Percentiles rank a stretch among this genome's conserved stretches.
phyloP scores from a whole-genome alignment of 2,329 filamentous ascomycete genomes.

The Colletotrichum sp. region DNA sequence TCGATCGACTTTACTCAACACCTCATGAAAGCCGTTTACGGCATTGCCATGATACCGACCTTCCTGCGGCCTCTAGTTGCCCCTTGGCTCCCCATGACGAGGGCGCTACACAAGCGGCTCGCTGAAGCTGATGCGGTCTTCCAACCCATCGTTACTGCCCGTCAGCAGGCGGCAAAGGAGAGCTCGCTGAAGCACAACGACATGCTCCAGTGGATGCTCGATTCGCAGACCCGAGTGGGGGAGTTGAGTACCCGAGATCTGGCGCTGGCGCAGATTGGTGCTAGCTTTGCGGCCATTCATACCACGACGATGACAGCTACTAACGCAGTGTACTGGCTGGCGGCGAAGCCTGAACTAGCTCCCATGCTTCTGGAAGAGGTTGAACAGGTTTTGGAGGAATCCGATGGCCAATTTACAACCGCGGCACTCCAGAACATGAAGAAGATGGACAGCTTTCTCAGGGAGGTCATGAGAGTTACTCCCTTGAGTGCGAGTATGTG shows the following conservation, averaged over 20 bases:
- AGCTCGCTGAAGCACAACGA: background rate
- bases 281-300: constrained; percentile 56
- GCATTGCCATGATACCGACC: background rate
- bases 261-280: constrained; percentile 43
- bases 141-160: background rate
- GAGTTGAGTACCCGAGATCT: constrained; percentile 36
- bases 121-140: background rate
- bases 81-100: background rate
- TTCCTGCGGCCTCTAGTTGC: background rate
- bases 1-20: background rate
- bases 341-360: constrained; percentile 52
- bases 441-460: constrained; percentile 45
- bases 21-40: background rate
- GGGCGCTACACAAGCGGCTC: background rate
- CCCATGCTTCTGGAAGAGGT: constrained; percentile 58
- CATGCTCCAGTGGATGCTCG: constrained; percentile 52
- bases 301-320: constrained; percentile 51
- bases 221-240: constrained; percentile 36
- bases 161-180: background rate
- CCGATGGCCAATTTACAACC: constrained; percentile 34
- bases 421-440: constrained; percentile 39
- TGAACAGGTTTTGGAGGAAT: constrained; percentile 35
- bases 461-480: constrained; percentile 39
- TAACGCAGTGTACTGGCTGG: constrained; percentile 50
- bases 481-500: constrained; percentile 37